Evolutionary conservation across 2,329 filamentous ascomycete genomes (phyloP), one percentile per base, ranked within the genome.

Genomic region (Paecilomyces dactylethromorphus): DNA sequence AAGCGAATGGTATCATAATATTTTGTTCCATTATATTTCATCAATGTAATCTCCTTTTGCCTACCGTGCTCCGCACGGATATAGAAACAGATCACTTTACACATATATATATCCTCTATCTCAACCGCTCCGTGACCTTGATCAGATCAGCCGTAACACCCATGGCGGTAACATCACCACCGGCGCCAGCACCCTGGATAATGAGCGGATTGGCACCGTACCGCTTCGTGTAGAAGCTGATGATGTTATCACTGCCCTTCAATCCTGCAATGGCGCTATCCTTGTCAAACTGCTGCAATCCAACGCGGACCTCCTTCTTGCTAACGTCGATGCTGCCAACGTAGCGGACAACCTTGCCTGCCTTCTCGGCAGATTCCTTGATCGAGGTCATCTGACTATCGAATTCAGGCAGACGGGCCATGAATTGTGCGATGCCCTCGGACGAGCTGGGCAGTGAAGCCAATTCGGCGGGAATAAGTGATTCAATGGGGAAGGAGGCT

Each of bases 201-300:
- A 97, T 96, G 63, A 99, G 81, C 51, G 94, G 92, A 76, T 93
- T 95, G 71, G 81, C 84, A 59, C 92, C 92, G 72, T 99, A 99
- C 68, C 94, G 84, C 82, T 95, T 89, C 5, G 94, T 99, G 78
- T 97, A 96, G 81, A 99, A 97, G 81, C 88, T 96, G 72, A 99
- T 96, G 73, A 99, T 96, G 80, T 99, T 99, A 74, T 97, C 94
- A 75, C 92, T 97, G 35, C 94, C 94, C 83, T 96, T 96, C 59
- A 99, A 82, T 54, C 90, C 89, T 13, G 94, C 94, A 77, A 99
- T 97, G 12, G 94, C 90, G 71, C 95, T 91, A 61, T 89, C 90
- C 66, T 85, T 86, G 65, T 96, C 92, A 67, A 92, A 92, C 77
- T 89, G 90, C 82, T 97, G 88, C 64, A 99, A 78, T 2, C 94